Evolutionary conservation across 1,284 basidiomycete genomes (phyloP).

Genomic region (Ceratobasidium sp.): DNA sequence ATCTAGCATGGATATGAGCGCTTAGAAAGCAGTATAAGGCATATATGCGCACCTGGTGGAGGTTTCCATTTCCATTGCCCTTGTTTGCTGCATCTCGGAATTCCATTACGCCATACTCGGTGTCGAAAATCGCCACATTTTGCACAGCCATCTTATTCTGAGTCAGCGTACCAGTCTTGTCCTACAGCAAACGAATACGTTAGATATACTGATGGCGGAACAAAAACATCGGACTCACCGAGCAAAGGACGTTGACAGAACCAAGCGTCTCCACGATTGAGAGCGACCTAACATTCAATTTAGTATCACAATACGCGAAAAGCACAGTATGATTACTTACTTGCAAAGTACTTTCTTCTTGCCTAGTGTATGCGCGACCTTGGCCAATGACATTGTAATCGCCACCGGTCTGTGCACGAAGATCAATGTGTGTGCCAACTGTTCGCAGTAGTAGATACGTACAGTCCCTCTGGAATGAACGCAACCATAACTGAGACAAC

Average conservation of each 20-base stretch:
- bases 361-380: conserved; percentile 66
- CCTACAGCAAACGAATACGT: conserved; percentile 55
- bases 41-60: conserved; percentile 7
- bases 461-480: conserved; percentile 68
- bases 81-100: conserved; percentile 63
- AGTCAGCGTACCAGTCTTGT: conserved; percentile 82
- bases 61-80: conserved; percentile 39
- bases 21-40: conserved; percentile 42
- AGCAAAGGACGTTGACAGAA: conserved; percentile 63
- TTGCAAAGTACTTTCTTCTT: conserved; percentile 74
- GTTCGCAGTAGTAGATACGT: conserved; percentile 36
- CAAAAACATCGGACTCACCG: conserved; percentile 49
- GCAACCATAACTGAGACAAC: conserved; percentile 73
- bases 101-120: conserved; percentile 62
- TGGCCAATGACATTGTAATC: conserved; percentile 62
- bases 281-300: conserved; percentile 53
- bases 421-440: not conserved
- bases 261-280: conserved; percentile 74
- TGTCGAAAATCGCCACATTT: conserved; percentile 59
- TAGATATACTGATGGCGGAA: conserved; percentile 48
- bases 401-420: conserved; percentile 58
- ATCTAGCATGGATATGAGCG: conserved; percentile 50
- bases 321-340: conserved; percentile 48
- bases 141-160: conserved; percentile 79
- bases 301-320: not conserved